Percentiles rank a stretch among this genome's conserved stretches.
phyloP scores from a whole-genome alignment of 257 asterid genomes.

The Fraxinus cuspidata region DNA sequence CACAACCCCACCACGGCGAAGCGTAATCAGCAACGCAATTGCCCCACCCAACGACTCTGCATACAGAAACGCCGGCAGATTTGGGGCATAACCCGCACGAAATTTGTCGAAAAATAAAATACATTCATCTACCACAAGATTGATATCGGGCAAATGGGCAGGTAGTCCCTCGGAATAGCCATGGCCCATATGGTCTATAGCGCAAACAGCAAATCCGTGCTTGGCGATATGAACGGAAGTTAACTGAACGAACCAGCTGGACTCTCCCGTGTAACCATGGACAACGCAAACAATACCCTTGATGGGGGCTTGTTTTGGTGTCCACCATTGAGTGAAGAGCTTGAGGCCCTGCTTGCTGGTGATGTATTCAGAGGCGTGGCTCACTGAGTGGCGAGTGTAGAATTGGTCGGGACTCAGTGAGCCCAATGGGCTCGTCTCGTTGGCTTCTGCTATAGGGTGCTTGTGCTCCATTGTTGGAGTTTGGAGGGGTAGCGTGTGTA shows the following conservation, averaged over 20 bases:
- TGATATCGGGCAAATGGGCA: constrained; percentile 78
- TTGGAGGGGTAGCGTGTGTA: background rate
- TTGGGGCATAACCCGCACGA: constrained; percentile 44
- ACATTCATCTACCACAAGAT: constrained; percentile 78
- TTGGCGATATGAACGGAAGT: constrained; percentile 69
- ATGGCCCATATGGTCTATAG: constrained; percentile 94
- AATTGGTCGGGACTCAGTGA: constrained; percentile 57
- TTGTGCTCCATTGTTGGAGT: constrained; percentile 20
- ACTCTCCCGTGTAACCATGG: constrained; percentile 97
- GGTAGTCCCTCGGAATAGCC: constrained; percentile 85
- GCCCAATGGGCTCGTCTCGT: constrained; percentile 76
- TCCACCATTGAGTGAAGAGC: constrained; percentile 95
- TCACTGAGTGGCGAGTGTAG: constrained; percentile 74
- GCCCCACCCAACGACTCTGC: constrained; percentile 93
- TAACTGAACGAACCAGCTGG: constrained; percentile 90
- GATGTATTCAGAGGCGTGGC: constrained; percentile 67
- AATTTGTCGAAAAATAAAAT: constrained; percentile 55
- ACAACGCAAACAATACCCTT: constrained; percentile 71
- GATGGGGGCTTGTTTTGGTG: constrained; percentile 52
- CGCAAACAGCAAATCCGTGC: constrained; percentile 93
- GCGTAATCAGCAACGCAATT: constrained; percentile 71
- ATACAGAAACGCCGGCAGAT: constrained; percentile 69
- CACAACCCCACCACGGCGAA: constrained; percentile 55
- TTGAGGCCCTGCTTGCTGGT: constrained; percentile 70
- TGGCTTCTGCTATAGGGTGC: constrained; percentile 84